Evolutionary conservation across 495 filamentous ascomycete genomes (phyloP).

Genomic region (Aspergillus coremiiformis): DNA sequence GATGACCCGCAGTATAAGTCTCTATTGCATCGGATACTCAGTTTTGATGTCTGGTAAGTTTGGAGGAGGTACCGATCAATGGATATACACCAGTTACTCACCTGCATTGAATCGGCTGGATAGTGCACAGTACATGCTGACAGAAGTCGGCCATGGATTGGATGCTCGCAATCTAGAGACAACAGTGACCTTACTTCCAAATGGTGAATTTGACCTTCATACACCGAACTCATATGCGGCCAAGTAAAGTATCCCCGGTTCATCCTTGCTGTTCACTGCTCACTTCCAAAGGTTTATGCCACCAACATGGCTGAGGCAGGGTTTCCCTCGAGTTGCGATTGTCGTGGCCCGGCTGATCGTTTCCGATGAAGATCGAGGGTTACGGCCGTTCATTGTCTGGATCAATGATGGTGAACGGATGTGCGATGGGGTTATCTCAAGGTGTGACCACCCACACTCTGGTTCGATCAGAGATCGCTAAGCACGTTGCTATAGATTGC

Average conservation of each 20-base stretch:
- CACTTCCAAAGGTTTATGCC: slow-evolving; percentile 25
- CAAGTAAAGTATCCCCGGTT: not conserved
- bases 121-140: slow-evolving; percentile 31
- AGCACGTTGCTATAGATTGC: not conserved
- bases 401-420: slow-evolving; percentile 24
- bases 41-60: not conserved
- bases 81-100: no score
- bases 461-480: not conserved
- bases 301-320: slow-evolving; percentile 21
- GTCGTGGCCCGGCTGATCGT: slow-evolving; percentile 31
- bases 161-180: slow-evolving; percentile 35
- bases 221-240: slow-evolving; percentile 13
- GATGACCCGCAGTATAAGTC: not conserved
- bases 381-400: slow-evolving; percentile 28
- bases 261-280: not conserved
- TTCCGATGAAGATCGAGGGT: slow-evolving; percentile 20
- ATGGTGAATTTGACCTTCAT: slow-evolving; percentile 30
- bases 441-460: not conserved
- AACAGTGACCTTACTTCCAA: slow-evolving; percentile 24
- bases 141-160: slow-evolving; percentile 31
- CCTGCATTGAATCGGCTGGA: no score
- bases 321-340: slow-evolving; percentile 21
- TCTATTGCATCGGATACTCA: not conserved
- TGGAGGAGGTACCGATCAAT: no score
- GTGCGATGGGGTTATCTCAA: slow-evolving; percentile 24